Percentiles rank a stretch among this genome's conserved stretches.
Evolutionary conservation across 768 basidiomycete species (phyloP).

Genomic region (Naganishia randhawae): DNA sequence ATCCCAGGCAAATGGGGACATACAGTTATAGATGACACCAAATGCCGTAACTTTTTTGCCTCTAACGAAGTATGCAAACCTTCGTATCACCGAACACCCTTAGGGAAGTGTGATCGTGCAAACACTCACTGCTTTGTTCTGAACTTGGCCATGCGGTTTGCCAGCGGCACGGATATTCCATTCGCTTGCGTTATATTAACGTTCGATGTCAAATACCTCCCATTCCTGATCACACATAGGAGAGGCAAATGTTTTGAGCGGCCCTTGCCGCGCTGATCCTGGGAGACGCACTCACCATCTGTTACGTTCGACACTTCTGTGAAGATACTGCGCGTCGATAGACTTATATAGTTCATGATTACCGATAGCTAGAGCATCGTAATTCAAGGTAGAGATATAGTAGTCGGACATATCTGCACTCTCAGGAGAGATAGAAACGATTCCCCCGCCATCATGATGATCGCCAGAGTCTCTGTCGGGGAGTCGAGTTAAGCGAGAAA

Average conservation of each 20-base stretch:
- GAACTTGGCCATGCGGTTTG: slow-evolving; percentile 67
- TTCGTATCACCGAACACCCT: too few species aligned
- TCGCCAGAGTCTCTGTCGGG: slow-evolving; percentile 45
- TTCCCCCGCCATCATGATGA: slow-evolving; percentile 49
- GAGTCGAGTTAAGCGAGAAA: slow-evolving; percentile 56
- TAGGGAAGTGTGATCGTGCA: too few species aligned
- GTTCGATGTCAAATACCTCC: slow-evolving; percentile 74
- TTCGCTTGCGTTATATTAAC: slow-evolving; percentile 69
- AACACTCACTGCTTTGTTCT: slow-evolving; percentile 63
- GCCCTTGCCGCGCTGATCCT: too few species aligned
- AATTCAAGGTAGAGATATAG: slow-evolving; percentile 68
- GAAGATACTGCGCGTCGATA: slow-evolving; percentile 28
- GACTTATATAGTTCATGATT: slow-evolving; percentile 79
- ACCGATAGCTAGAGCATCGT: slow-evolving; percentile 78
- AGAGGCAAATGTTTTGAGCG: too few species aligned
- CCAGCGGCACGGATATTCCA: slow-evolving; percentile 47
- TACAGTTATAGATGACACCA: slow-evolving; percentile 71
- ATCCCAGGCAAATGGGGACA: slow-evolving; percentile 22
- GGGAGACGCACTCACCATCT: slow-evolving; percentile 9
- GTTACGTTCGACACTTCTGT: slow-evolving; percentile 15
- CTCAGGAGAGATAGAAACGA: slow-evolving; percentile 35
- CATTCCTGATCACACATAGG: background rate
- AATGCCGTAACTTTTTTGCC: slow-evolving; percentile 73
- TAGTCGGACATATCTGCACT: slow-evolving; percentile 57
- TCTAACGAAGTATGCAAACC: slow-evolving; percentile 45